Conservation (phyloP, 2,329 filamentous ascomycete species). For the Fusarium sp. region DNA sequence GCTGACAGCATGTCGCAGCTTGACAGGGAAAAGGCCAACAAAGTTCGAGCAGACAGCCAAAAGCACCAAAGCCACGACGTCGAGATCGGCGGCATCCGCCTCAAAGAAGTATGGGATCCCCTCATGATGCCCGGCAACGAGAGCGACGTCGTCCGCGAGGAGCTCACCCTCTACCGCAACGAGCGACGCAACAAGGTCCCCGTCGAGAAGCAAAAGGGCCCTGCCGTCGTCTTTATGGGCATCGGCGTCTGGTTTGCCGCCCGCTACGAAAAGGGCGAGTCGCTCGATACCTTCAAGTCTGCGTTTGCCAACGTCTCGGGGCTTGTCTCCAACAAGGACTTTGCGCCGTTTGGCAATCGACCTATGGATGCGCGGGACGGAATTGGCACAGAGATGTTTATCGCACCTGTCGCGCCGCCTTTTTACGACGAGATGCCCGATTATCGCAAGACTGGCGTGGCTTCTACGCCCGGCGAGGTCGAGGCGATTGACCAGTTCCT, state of each 20-base stretch:
- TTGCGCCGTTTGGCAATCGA: conserved; percentile 29
- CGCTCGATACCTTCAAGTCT: conserved; percentile 22
- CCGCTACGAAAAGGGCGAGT: conserved; percentile 30
- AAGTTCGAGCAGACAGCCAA: conserved; percentile 17
- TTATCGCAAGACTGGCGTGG: conserved; percentile 28
- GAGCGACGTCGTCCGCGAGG: conserved; percentile 23
- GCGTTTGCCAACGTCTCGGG: conserved; percentile 35
- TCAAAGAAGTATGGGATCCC: conserved; percentile 67
- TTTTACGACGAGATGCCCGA: conserved; percentile 35
- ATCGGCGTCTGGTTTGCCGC: conserved; percentile 43
- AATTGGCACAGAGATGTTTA: conserved; percentile 43
- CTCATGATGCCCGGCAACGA: conserved; percentile 59
- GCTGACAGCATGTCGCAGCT: conserved; percentile 27
- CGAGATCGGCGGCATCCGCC: conserved; percentile 30
- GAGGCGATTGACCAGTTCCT: conserved; percentile 35
- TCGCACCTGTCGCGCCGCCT: conserved; percentile 39
- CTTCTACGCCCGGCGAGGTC: conserved; percentile 24
- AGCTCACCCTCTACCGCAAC: conserved; percentile 36
- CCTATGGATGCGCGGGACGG: conserved; percentile 43
- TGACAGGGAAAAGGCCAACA: conserved; percentile 31
- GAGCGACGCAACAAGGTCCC: conserved; percentile 23
- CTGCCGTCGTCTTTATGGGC: conserved; percentile 38
- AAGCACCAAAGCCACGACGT: conserved; percentile 36
- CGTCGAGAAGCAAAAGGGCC: conserved; percentile 33
- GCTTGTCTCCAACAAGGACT: conserved; percentile 25